phyloP scores from a whole-genome alignment of 805 yeast genomes.

The Hanseniaspora guilliermondii region DNA sequence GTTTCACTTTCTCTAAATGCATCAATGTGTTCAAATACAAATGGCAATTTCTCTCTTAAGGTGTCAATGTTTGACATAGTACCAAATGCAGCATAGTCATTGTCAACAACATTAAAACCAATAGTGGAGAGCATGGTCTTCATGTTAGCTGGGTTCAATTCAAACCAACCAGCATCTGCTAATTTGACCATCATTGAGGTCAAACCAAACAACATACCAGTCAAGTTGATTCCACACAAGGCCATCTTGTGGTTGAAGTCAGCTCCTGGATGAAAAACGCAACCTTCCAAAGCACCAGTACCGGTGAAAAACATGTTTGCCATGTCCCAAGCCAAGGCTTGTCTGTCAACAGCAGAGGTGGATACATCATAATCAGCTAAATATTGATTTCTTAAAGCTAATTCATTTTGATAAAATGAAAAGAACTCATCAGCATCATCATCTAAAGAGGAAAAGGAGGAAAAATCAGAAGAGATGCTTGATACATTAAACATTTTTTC shows the following conservation, averaged over 20 bases:
- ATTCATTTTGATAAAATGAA: background rate
- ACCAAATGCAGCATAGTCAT: background rate
- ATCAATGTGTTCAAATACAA: slow-evolving; percentile 3
- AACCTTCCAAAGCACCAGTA: slow-evolving; percentile 4
- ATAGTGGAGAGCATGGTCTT: background rate
- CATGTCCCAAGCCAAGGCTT: slow-evolving; percentile 6
- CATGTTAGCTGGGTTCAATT: background rate
- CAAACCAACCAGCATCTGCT: background rate
- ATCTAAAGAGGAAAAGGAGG: background rate
- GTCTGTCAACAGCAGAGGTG: background rate
- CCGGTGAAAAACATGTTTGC: slow-evolving; percentile 8
- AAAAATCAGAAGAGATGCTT: background rate
- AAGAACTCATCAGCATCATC: background rate
- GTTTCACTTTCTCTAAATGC: slow-evolving; percentile 1
- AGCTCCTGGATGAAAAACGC: background rate
- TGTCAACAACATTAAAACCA: slow-evolving; percentile 1
- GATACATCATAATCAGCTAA: background rate
- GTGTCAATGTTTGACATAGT: background rate
- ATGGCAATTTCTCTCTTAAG: background rate
- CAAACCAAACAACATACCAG: slow-evolving; percentile 6
- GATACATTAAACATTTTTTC: background rate
- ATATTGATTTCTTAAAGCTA: background rate
- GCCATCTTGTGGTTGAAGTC: background rate
- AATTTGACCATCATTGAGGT: slow-evolving; percentile 2
- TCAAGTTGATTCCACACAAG: slow-evolving; percentile 5